Base-by-base conservation (phyloP, 495 filamentous ascomycete genomes). In the Talaromyces ruber region DNA sequence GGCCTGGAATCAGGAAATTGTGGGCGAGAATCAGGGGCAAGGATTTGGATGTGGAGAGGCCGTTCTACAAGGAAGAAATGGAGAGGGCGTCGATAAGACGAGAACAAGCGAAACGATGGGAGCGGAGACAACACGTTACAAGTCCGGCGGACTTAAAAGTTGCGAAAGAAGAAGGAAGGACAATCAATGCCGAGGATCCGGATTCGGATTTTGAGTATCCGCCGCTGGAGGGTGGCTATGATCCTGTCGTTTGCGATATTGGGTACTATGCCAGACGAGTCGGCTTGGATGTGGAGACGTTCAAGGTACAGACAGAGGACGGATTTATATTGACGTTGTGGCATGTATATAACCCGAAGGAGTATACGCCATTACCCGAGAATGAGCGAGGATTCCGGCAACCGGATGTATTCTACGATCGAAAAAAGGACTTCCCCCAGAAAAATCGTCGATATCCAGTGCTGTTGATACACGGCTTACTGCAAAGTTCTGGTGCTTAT, bases 261-360 rank as follows among this genome's bases (percentile, higher is more conserved):
- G 81, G 82, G 5, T 95, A 97, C 69, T 98, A 98, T 70, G 93
- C 93, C 0, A 79, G 90, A 37, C 77, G 92, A 16, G 93, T 97
- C 1, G 94, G 93, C 6, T 80, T 98, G 5, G 91, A 97, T 62
- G 84, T 90, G 18, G 94, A 97, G 67, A 82, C 81, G 22, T 92
- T 89, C 68, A 78, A 89, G 37, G 92, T 97, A 0, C 86, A 96
- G 72, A 98, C 94, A 0, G 93, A 97, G 72, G 93, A 98, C 68
- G 94, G 93, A 4, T 97, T 96, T 69, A 83, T 97, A 63, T 88
- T 98, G 61, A 81, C 86, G 18, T 76, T 98, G 1, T 94, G 89
- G 85, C 93, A 97, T 70, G 79, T 98, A 32, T 98, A 92, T 70
- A 87, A 97, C 60, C 94, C 93, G 0, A 79, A 80, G 58, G 88